Conservation (phyloP, 2,329 filamentous ascomycete genomes). For the Cordyceps militaris region DNA sequence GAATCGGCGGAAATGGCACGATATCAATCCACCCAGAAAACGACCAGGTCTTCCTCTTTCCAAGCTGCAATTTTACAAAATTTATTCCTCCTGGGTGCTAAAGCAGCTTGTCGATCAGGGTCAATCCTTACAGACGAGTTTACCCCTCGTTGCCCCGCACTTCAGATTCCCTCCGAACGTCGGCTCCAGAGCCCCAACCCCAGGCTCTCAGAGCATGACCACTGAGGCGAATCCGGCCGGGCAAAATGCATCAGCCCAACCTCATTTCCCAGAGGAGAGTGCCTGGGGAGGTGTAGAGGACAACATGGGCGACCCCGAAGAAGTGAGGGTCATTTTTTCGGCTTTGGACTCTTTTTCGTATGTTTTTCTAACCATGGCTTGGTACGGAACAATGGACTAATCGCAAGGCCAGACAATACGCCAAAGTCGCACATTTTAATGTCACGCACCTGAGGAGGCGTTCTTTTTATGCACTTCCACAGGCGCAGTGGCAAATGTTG, state of each 20-base stretch:
- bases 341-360: slow-evolving; percentile 87
- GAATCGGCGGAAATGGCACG: not conserved
- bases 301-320: slow-evolving; percentile 59
- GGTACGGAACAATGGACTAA: not conserved
- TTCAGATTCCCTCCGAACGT: not conserved
- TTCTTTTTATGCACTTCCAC: slow-evolving; percentile 85
- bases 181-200: not conserved
- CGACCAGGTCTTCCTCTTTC: not conserved
- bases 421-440: slow-evolving; percentile 78
- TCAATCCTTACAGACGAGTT: not conserved
- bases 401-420: slow-evolving; percentile 65
- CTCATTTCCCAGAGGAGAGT: not conserved
- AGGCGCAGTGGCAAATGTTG: slow-evolving; percentile 75
- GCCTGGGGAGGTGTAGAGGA: slow-evolving; percentile 11
- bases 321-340: slow-evolving; percentile 70
- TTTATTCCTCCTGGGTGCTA: not conserved
- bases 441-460: slow-evolving; percentile 85
- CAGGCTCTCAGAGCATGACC: not conserved
- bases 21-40: slow-evolving; percentile 6
- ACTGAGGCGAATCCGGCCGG: not conserved
- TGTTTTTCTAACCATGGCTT: slow-evolving; percentile 29
- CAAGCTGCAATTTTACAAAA: not conserved
- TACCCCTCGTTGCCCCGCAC: not conserved
- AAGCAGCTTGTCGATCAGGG: not conserved
- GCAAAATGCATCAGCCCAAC: not conserved